Evolutionary conservation across 352 stramenopile species (phyloP).

Genomic region (Globisporangium recalcitrans): DNA sequence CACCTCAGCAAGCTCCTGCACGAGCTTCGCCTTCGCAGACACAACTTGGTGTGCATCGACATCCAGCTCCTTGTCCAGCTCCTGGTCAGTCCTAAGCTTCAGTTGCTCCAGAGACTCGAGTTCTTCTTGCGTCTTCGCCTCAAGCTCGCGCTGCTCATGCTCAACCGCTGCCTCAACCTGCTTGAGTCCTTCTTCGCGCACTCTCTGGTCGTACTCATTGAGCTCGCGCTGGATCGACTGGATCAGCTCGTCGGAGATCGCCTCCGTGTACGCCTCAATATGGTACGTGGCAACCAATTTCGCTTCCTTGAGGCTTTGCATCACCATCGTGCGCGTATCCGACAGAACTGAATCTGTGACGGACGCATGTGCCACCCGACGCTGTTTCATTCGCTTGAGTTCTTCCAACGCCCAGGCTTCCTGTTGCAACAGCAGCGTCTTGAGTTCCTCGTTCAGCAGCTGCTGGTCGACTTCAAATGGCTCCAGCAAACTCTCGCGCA

Average conservation of each 20-base stretch:
- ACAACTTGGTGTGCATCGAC: slow-evolving; percentile 11
- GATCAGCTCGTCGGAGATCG: slow-evolving; percentile 34
- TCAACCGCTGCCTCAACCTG: slow-evolving; percentile 20
- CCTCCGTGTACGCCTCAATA: slow-evolving; percentile 31
- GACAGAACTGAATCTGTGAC: slow-evolving; percentile 35
- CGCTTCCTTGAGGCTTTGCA: slow-evolving; percentile 31
- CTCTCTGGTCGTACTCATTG: slow-evolving; percentile 26
- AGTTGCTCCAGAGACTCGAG: slow-evolving; percentile 15
- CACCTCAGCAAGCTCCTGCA: background rate
- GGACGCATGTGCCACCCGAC: slow-evolving; percentile 27
- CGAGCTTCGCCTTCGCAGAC: slow-evolving; percentile 14
- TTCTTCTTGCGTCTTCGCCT: slow-evolving; percentile 12
- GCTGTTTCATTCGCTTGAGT: slow-evolving; percentile 42
- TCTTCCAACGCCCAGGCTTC: slow-evolving; percentile 38
- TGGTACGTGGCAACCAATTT: slow-evolving; percentile 33
- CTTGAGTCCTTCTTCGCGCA: slow-evolving; percentile 6
- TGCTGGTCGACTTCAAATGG: slow-evolving; percentile 18
- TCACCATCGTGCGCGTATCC: slow-evolving; percentile 31
- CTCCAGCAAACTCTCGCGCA: slow-evolving; percentile 10
- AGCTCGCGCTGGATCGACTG: slow-evolving; percentile 32
- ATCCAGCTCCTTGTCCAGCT: slow-evolving; percentile 12
- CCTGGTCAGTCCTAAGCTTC: background rate
- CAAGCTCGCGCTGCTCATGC: slow-evolving; percentile 15
- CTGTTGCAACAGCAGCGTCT: slow-evolving; percentile 28
- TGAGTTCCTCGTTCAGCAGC: slow-evolving; percentile 19